Conservation (phyloP, 75 land plant genomes). For the Larix kaempferi region DNA sequence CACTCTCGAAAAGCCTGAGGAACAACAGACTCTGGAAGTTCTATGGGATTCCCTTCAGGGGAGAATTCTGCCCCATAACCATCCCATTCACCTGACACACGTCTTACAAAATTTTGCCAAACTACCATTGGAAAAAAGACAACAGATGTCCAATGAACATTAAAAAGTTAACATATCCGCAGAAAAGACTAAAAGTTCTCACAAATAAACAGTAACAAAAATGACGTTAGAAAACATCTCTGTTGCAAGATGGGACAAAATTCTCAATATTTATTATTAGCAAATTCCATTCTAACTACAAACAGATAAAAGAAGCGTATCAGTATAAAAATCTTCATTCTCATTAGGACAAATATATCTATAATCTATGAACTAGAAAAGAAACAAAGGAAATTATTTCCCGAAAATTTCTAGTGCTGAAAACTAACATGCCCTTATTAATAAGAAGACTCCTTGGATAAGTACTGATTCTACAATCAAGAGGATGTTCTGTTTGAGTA, state of each 20-base stretch:
- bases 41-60: slow-evolving; percentile 57
- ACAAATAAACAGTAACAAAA: background rate
- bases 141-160: background rate
- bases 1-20: slow-evolving; percentile 82
- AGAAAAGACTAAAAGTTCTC: background rate
- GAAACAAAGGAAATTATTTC: background rate
- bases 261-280: background rate
- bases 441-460: background rate
- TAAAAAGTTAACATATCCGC: background rate
- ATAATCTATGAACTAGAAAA: background rate
- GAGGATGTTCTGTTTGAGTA: background rate
- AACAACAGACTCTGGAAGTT: slow-evolving; percentile 75
- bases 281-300: background rate
- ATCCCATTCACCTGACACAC: slow-evolving; percentile 94
- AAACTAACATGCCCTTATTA: background rate
- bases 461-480: background rate
- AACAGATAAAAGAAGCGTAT: background rate
- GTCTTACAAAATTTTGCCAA: slow-evolving; percentile 66
- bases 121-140: slow-evolving; percentile 15
- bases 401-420: background rate
- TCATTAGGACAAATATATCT: background rate
- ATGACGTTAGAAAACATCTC: background rate
- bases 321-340: background rate
- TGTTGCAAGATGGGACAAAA: background rate
- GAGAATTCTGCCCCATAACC: slow-evolving; percentile 83